Base-by-base conservation (phyloP, 148 eudicot genomes). In the Talinum fruticosum region DNA sequence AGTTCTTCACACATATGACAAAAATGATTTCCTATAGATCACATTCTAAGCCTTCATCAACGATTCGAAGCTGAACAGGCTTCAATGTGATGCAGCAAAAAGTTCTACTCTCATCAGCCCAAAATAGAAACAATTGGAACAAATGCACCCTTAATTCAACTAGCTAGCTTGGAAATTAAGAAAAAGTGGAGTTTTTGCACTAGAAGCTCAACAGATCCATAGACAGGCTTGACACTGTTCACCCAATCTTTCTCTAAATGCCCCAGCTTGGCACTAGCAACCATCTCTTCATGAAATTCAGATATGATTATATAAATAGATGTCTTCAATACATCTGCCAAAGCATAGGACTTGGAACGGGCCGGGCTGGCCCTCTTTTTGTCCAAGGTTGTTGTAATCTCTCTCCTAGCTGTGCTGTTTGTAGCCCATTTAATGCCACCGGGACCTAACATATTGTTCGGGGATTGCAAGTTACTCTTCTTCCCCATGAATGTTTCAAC, bases 401-500 rank as follows among this genome's bases (percentile, higher is more conserved):
- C 97, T 82, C 92, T 85, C 81, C 94, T 82, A 30, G 88, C 90
- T 21, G 93, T 78, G 85, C 91, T 87, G 54, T 77, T 76, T 28
- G 94, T 89, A 44, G 97, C 94, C 97, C 97, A 96, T 79, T 89
- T 93, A 71, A 96, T 93, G 54, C 87, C 91, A 78, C 92, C 89
- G 14, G 94, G 86, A 37, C 93, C 91, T 75, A 76, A 77, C 41
- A 85, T 61, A 69, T 82, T 67, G 66, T 81, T 84, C 49, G 92
- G 80, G 32, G 95, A 90, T 75, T 87, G 97, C 44, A 87, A 45
- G 82, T 85, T 87, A 38, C 89, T 90, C 84, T 96, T 96, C 88
- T 93, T 96, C 33, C 99, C 99, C 95, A 93, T 89, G 66, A 85
- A 81, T 74, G 92, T 85, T 90, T 96, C 99, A 37, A 93, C 95